Evolutionary conservation across 2,329 filamentous ascomycete genomes (phyloP), one percentile per base, ranked within the genome.

Genomic region (Trematosphaeria pertusa): DNA sequence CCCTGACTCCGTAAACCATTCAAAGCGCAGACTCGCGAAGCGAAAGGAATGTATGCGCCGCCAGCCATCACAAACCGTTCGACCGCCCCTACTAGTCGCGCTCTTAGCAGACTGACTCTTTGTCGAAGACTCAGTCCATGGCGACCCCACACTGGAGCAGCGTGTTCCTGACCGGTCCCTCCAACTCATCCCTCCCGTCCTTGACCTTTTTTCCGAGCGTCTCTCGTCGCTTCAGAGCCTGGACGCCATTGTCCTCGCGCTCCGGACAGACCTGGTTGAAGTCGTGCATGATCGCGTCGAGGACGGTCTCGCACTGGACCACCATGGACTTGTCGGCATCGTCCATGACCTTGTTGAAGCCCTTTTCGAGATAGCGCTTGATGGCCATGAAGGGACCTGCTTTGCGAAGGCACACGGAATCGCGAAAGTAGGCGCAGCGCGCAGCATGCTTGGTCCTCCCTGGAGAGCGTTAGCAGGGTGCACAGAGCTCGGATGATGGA

Each of bases 181-280:
- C 22, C 31, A 37, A 24, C 22, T 33, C 28, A 9, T 26, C 14
- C 22, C 35, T 31, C 3, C 20, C 32, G 37, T 46, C 37, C n/a
- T 36, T 9, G 5, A 41, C 32, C 32, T 46, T 39, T 14, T 32
- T 22, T 22, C 43, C 43, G 14, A 41, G 20, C 2, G 15, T 14
- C n/a, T 47, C 24, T 20, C 37, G 18, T 14, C 32, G 22, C 26
- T 37, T 35, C 5, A 47, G 32, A 19, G 33, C 39, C 37, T 31
- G 14, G 7, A 37, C 26, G 33, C 44, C 24, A 6, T 11, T 32
- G 33, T 47, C 37, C 10, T 32, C 34, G 10, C 19, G 34, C 10
- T 42, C 34, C 5, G 44, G 44, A 34, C 44, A 47, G 6, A 42
- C 44, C 4, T 26, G n/a, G 26, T 37, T 34, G 26, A 47, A 47